These are phyloP conservation scores for Xylariaceae sp. DNA, from an alignment of 2,329 filamentous ascomycete genomes.

Conservation along the genomic window DNA sequence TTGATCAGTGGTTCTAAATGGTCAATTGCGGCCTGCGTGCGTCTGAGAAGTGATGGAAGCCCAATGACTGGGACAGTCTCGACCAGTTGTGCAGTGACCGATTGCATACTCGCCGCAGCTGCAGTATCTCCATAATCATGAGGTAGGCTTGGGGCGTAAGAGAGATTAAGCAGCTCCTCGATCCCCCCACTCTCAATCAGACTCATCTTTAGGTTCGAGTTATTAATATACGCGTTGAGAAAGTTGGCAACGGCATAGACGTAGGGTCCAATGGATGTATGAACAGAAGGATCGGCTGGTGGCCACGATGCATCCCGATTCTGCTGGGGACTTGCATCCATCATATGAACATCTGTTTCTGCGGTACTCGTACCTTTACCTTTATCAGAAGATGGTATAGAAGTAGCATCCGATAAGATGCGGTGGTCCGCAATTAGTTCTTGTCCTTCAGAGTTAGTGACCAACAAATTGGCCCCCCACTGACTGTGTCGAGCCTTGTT, in stretches of 20 bases:
- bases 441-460: slow-evolving; percentile 54
- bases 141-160: slow-evolving; percentile 75
- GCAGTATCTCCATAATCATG: slow-evolving; percentile 65
- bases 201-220: slow-evolving; percentile 63
- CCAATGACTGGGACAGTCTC: slow-evolving; percentile 78
- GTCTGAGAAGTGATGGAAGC: slow-evolving; percentile 73
- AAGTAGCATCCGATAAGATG: slow-evolving; percentile 22
- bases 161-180: slow-evolving; percentile 79
- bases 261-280: slow-evolving; percentile 57
- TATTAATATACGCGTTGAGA: slow-evolving; percentile 68
- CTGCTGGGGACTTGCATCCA: slow-evolving; percentile 41
- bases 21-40: slow-evolving; percentile 66
- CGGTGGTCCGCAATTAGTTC: slow-evolving; percentile 51
- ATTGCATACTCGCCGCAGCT: slow-evolving; percentile 66
- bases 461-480: slow-evolving; percentile 76
- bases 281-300: slow-evolving; percentile 14
- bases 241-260: slow-evolving; percentile 75
- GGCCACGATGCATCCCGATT: slow-evolving; percentile 14
- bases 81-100: slow-evolving; percentile 71
- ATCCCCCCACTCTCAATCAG: slow-evolving; percentile 79
- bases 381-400: slow-evolving; percentile 24
- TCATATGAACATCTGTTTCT: slow-evolving; percentile 61
- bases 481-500: slow-evolving; percentile 64
- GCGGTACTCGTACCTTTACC: slow-evolving; percentile 35
- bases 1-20: slow-evolving; percentile 61